Evolutionary conservation across 805 yeast species (phyloP).

Genomic region (Yarrowia sp.): DNA sequence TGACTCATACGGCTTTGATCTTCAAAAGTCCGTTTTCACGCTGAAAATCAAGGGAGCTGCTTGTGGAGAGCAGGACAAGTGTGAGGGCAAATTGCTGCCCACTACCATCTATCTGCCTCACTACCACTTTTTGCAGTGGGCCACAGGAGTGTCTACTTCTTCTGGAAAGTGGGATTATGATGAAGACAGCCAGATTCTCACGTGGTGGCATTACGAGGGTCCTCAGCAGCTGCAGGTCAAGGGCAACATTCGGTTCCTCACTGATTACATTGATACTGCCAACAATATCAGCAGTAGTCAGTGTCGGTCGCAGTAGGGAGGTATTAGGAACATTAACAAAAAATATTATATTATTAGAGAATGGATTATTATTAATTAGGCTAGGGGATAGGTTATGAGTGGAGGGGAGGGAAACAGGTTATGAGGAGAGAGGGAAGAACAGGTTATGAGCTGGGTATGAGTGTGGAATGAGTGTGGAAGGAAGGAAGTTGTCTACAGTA

Average conservation of each 20-base stretch:
- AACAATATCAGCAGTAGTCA: conserved; percentile 15
- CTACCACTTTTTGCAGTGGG: conserved; percentile 60
- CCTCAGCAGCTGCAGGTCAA: conserved; percentile 23
- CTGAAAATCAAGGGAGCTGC: conserved; percentile 44
- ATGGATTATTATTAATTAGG: too few species aligned
- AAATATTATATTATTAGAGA: too few species aligned
- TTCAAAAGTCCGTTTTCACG: conserved; percentile 46
- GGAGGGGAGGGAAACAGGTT: too few species aligned
- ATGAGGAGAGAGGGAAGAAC: too few species aligned
- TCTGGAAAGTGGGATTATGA: conserved; percentile 58
- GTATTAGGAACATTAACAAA: too few species aligned
- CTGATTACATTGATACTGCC: conserved; percentile 22
- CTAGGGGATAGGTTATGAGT: too few species aligned
- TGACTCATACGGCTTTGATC: conserved; percentile 54
- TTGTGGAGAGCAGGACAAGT: neutral
- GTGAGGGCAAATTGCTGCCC: conserved; percentile 41
- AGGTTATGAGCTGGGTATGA: too few species aligned
- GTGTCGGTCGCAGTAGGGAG: conserved; percentile 6
- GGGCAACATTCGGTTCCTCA: conserved; percentile 17
- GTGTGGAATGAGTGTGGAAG: too few species aligned
- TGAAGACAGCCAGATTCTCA: conserved; percentile 51
- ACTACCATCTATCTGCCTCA: conserved; percentile 67
- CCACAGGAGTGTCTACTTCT: conserved; percentile 48
- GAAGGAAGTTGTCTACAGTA: too few species aligned
- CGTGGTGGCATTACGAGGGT: conserved; percentile 58